Base-by-base conservation (phyloP, 2,329 filamentous ascomycete genomes). In the Fusarium abutilonis region DNA sequence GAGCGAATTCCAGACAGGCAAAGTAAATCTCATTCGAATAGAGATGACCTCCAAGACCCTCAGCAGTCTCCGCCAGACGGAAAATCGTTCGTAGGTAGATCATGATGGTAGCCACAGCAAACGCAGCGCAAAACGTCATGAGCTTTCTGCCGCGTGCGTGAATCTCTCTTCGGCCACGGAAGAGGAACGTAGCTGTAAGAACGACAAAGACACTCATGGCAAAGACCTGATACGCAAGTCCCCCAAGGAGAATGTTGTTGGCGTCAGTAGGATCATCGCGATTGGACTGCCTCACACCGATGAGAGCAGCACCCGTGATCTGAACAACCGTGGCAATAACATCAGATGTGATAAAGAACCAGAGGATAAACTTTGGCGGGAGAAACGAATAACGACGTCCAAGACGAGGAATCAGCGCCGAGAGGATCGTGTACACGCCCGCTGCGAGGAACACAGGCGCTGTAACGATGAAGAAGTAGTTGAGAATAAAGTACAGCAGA, bases 391-490 rank as follows among this genome's bases (percentile, higher is more conserved):
- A 80, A 21, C 73, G 64, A 4, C 72, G 69, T 3, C 80, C 80
- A 34, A 81, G 74, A 9, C 76, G 72, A 39, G 75, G 74, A 46
- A 86, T 83, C 29, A 86, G 72, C 4, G 79, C 76, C 0, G 78
- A 81, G 7, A 86, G 75, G 42, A 83, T 74, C n/a, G 81, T 81
- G 75, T 86, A 86, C 45, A 86, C 81, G 0, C 79, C 78, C 0
- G 84, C 84, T 14, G 81, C 78, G 71, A 86, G 80, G 66, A 86
- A 83, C 34, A 86, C 84, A 2, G 84, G 84, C 0, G 83, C 83
- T 0, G 82, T 81, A 58, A 86, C 83, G 70, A 86, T 84, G 76
- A 84, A 84, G 76, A 86, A 86, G 75, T 86, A 86, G 67, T 85
- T 82, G 41, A 84, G 73, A 35, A 86, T 82, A 63, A 86, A 86